These are phyloP conservation scores for Hamigera avellanea DNA, from an alignment of 495 filamentous ascomycete genomes.

Conservation along the genomic window DNA sequence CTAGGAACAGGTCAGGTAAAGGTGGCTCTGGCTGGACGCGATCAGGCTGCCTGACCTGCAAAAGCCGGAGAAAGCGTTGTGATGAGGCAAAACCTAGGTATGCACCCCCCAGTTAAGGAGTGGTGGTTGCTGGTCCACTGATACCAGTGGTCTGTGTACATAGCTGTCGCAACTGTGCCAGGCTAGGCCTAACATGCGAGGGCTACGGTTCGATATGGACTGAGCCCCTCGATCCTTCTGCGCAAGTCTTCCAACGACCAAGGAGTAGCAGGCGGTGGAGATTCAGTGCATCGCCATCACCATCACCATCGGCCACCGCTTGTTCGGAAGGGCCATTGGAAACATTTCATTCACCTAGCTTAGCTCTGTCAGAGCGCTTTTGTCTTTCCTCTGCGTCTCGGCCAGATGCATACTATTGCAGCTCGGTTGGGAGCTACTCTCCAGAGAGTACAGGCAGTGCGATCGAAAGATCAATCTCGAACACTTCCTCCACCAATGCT, in stretches of 20 bases:
- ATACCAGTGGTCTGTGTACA: too few relatives aligned
- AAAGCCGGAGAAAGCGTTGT: conserved; percentile 32
- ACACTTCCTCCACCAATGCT: neutral
- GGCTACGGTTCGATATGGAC: conserved; percentile 36
- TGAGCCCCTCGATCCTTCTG: conserved; percentile 23
- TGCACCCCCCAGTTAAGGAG: neutral
- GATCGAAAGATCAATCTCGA: neutral
- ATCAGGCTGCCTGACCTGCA: conserved; percentile 33
- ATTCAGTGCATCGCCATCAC: conserved; percentile 14
- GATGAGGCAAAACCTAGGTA: conserved; percentile 35
- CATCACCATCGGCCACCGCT: conserved; percentile 12
- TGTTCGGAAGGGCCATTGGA: conserved; percentile 9
- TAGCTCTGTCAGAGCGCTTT: conserved; percentile 1
- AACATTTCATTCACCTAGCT: neutral
- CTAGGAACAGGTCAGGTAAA: conserved; percentile 18
- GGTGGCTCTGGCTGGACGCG: conserved; percentile 32
- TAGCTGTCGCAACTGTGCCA: conserved; percentile 30
- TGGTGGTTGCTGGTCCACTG: too few relatives aligned
- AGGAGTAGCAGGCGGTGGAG: conserved; percentile 16
- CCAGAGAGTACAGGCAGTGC: neutral
- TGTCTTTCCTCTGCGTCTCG: conserved; percentile 4
- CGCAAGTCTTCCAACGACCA: conserved; percentile 19
- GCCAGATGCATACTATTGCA: neutral
- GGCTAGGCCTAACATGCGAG: conserved; percentile 27
- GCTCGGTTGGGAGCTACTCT: neutral